Evolutionary conservation across 192 early-diverging fungal genomes (phyloP).

Genomic region (Backusella circina): DNA sequence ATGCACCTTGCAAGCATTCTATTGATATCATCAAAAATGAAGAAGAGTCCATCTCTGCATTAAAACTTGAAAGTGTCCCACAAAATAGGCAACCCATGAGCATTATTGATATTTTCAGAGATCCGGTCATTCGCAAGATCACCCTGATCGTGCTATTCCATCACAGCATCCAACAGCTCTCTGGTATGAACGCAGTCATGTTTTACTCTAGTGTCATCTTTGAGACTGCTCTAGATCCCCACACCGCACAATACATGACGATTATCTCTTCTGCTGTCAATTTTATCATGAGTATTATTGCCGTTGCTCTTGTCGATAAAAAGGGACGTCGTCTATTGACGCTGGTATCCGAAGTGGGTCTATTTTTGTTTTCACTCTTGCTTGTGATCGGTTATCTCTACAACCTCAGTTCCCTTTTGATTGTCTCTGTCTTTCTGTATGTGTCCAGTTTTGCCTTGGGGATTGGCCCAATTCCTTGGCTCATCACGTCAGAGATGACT

Average conservation of each 20-base stretch:
- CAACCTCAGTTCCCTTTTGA: slow-evolving; percentile 14
- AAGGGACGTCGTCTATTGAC: slow-evolving; percentile 76
- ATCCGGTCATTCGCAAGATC: slow-evolving; percentile 33
- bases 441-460: slow-evolving; percentile 54
- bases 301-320: slow-evolving; percentile 76
- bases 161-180: slow-evolving; percentile 76
- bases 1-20: neutral
- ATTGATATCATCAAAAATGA: neutral
- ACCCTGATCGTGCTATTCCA: slow-evolving; percentile 59
- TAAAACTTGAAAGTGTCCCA: neutral
- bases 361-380: slow-evolving; percentile 54
- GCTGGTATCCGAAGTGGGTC: slow-evolving; percentile 51
- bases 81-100: slow-evolving; percentile 17
- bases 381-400: slow-evolving; percentile 31
- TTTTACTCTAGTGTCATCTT: slow-evolving; percentile 67
- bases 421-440: slow-evolving; percentile 43
- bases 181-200: slow-evolving; percentile 85
- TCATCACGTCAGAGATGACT: slow-evolving; percentile 53
- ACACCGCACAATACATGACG: slow-evolving; percentile 32
- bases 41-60: slow-evolving; percentile 3
- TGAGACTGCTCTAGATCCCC: slow-evolving; percentile 44
- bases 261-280: slow-evolving; percentile 71
- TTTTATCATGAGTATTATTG: slow-evolving; percentile 79
- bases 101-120: slow-evolving; percentile 28
- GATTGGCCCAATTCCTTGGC: slow-evolving; percentile 54